Conservation (phyloP, 345 rosid species). For the Ceriops decandra region DNA sequence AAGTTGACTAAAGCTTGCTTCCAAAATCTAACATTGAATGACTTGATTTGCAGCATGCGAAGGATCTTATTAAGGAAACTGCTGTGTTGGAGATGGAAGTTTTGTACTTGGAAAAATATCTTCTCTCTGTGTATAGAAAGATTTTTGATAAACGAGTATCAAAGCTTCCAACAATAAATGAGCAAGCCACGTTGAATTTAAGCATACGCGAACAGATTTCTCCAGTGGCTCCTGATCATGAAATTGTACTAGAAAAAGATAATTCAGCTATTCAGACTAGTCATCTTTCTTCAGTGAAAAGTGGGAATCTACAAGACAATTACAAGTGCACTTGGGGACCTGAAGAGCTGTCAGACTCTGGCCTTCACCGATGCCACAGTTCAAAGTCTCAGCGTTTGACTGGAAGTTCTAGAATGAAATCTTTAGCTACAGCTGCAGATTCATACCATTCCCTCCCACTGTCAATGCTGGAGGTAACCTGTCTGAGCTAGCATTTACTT, state of each 20-base stretch:
- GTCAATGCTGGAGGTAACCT: conserved; percentile 85
- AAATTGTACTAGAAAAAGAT: conserved; percentile 17
- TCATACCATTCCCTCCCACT: conserved; percentile 82
- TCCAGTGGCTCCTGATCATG: conserved; percentile 16
- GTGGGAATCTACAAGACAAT: conserved; percentile 27
- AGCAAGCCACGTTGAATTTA: conserved; percentile 14
- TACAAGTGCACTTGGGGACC: conserved; percentile 20
- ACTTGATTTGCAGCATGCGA: conserved; percentile 48
- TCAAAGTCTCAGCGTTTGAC: conserved; percentile 61
- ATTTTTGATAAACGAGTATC: conserved; percentile 38
- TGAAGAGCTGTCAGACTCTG: conserved; percentile 38
- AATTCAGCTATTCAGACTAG: conserved; percentile 21
- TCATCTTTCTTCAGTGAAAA: not conserved
- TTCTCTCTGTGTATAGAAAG: conserved; percentile 64
- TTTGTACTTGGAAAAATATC: conserved; percentile 61
- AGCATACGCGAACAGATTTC: conserved; percentile 6
- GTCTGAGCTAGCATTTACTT: not conserved
- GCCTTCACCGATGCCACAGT: conserved; percentile 62
- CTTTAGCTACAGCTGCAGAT: conserved; percentile 41
- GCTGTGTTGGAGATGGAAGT: conserved; percentile 73
- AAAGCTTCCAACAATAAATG: conserved; percentile 19
- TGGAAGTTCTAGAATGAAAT: conserved; percentile 35
- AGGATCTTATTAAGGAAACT: conserved; percentile 66
- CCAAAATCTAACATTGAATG: not conserved
- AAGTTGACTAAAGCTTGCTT: not conserved